Evolutionary conservation across 192 early-diverging fungal genomes (phyloP).

Genomic region (Diversispora epigaea): DNA sequence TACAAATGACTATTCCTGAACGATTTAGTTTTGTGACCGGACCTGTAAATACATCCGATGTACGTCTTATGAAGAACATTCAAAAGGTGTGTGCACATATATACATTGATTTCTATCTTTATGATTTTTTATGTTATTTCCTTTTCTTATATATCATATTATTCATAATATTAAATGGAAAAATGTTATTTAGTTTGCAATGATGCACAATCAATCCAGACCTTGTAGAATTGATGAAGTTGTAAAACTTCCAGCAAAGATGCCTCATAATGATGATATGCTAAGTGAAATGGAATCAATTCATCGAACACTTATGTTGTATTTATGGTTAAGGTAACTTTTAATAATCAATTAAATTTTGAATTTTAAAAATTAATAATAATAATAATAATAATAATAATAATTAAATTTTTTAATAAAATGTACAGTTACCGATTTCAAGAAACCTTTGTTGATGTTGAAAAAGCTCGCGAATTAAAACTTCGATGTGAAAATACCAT

Average conservation of each 20-base stretch:
- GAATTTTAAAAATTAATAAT: too few species aligned
- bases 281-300: conserved; percentile 52
- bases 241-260: conserved; percentile 45
- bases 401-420: neutral
- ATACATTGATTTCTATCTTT: neutral
- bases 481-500: too few species aligned
- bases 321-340: conserved; percentile 80
- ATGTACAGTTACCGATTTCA: neutral
- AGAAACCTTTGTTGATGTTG: neutral
- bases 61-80: neutral
- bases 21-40: conserved; percentile 69
- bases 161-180: conserved; percentile 24
- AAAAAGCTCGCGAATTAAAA: too few species aligned
- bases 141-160: conserved; percentile 32
- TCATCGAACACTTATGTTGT: conserved; percentile 79
- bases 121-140: too few species aligned
- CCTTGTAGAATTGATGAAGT: conserved; percentile 52
- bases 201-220: conserved; percentile 11
- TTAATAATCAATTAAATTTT: too few species aligned
- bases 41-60: conserved; percentile 54
- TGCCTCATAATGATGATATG: conserved; percentile 1
- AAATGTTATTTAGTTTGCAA: conserved; percentile 29
- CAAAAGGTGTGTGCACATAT: neutral
- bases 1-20: conserved; percentile 64
- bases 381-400: too few species aligned